A percentile compares a stretch with the other conserved stretches of the same genome.
Conservation (phyloP, 2,329 filamentous ascomycete genomes). For the Phyllosticta citrichinensis region DNA sequence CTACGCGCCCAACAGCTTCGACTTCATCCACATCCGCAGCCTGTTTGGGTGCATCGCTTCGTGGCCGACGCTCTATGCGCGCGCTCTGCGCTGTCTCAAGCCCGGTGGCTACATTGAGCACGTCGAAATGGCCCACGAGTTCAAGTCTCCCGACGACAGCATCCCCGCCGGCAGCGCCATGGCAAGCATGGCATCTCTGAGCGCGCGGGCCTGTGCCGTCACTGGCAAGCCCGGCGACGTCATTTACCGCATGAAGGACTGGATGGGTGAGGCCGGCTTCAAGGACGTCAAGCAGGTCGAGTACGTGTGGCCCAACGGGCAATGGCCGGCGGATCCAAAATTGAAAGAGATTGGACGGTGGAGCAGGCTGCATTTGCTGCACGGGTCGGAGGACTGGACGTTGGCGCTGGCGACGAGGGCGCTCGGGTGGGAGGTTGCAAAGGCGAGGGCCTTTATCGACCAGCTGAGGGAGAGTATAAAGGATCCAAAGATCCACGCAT, state of each 20-base stretch:
- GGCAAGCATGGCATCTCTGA: constrained; percentile 16
- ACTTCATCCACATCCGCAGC: constrained; percentile 32
- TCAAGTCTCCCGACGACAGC: constrained; percentile 17
- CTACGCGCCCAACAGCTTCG: constrained; percentile 31
- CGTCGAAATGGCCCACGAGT: constrained; percentile 18
- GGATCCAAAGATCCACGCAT: constrained; percentile 1
- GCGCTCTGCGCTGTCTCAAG: constrained; percentile 15
- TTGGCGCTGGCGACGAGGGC: constrained; percentile 23
- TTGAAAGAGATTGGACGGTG: constrained; percentile 27
- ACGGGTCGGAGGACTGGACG: constrained; percentile 30
- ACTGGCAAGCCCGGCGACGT: constrained; percentile 27
- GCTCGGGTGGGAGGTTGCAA: constrained; percentile 7
- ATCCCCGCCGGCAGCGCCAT: constrained; percentile 17
- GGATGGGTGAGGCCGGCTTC: constrained; percentile 44
- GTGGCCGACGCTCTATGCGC: constrained; percentile 17
- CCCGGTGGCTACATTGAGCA: constrained; percentile 21
- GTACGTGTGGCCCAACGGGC: constrained; percentile 23
- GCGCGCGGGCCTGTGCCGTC: constrained; percentile 15
- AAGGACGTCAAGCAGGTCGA: constrained; percentile 39
- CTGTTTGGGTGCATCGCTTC: constrained; percentile 17
- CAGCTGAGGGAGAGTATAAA: not conserved
- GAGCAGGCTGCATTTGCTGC: constrained; percentile 22
- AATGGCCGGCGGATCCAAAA: constrained; percentile 21
- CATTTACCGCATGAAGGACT: constrained; percentile 29
- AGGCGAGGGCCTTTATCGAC: constrained; percentile 10